Evolutionary conservation across 2,329 filamentous ascomycete species (phyloP).

Genomic region (Paecilomyces formosus): DNA sequence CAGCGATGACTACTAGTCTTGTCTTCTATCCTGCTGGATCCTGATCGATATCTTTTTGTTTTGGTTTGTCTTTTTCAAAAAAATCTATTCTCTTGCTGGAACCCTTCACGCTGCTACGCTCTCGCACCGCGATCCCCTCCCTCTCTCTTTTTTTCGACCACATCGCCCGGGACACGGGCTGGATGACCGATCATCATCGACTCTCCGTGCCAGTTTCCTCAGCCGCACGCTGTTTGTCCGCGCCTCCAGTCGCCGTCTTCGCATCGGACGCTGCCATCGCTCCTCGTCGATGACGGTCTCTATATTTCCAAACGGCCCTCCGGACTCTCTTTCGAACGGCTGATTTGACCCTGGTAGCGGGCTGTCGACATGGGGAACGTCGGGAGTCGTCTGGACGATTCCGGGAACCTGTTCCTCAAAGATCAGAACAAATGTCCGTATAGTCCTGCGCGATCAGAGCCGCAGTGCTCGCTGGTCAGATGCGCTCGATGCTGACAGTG

Average conservation of each 20-base stretch:
- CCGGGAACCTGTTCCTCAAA: slow-evolving; percentile 70
- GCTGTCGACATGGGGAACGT: slow-evolving; percentile 75
- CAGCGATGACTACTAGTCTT: background rate
- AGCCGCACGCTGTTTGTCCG: slow-evolving; percentile 6
- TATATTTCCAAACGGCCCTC: slow-evolving; percentile 18
- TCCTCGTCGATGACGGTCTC: slow-evolving; percentile 26
- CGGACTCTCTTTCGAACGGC: slow-evolving; percentile 19
- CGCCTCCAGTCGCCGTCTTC: slow-evolving; percentile 3
- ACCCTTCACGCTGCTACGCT: background rate
- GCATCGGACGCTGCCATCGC: slow-evolving; percentile 16
- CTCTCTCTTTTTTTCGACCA: background rate
- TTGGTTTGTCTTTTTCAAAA: too few species aligned
- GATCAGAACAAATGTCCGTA: slow-evolving; percentile 84
- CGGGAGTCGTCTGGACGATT: slow-evolving; percentile 77
- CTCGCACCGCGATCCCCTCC: background rate
- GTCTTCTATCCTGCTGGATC: background rate
- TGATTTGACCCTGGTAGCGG: slow-evolving; percentile 16
- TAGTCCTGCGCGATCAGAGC: slow-evolving; percentile 15
- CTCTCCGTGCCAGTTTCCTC: slow-evolving; percentile 1
- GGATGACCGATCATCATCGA: slow-evolving; percentile 17
- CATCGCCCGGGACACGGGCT: slow-evolving; percentile 1
- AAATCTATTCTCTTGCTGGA: too few species aligned
- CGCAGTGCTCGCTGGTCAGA: background rate
- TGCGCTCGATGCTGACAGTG: slow-evolving; percentile 1
- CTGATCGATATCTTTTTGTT: background rate